A percentile compares a stretch with the other conserved stretches of the same genome.
These are phyloP conservation scores for Notholithocarpus densiflorus DNA, from an alignment of 306 rosid genomes.

Conservation along the genomic window DNA sequence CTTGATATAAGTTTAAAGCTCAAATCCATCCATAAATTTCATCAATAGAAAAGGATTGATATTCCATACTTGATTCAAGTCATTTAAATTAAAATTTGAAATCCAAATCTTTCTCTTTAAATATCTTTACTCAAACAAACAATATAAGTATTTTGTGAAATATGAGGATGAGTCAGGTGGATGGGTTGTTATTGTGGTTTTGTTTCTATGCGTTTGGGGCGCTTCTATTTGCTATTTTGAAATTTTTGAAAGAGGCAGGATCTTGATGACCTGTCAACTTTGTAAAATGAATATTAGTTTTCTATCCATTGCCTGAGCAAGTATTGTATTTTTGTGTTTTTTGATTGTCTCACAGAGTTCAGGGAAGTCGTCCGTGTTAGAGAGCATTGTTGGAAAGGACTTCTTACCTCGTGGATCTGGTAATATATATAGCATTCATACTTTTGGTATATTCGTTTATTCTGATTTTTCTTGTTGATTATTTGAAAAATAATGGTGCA, in stretches of 20 bases:
- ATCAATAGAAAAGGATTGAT: too few relatives aligned
- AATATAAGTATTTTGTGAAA: not conserved
- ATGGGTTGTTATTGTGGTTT: not conserved
- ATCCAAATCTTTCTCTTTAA: too few relatives aligned
- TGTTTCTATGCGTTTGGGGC: not conserved
- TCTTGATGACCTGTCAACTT: not conserved
- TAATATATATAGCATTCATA: conserved; percentile 21
- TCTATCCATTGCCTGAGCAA: not conserved
- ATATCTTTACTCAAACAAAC: too few relatives aligned
- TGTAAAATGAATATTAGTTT: not conserved
- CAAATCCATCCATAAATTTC: too few relatives aligned
- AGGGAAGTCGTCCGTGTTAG: conserved; percentile 88
- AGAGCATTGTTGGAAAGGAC: conserved; percentile 93
- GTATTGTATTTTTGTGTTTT: conserved; percentile 6
- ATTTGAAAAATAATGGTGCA: conserved; percentile 15
- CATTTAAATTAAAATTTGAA: too few relatives aligned
- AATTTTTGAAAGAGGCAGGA: not conserved
- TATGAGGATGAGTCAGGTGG: not conserved
- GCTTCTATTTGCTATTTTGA: not conserved
- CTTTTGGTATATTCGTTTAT: not conserved
- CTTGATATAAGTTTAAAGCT: too few relatives aligned
- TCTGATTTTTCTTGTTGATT: not conserved
- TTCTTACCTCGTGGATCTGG: conserved; percentile 99
- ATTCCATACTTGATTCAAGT: too few relatives aligned
- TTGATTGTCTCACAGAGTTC: conserved; percentile 61